Base-by-base conservation (phyloP, 164 flowering plant species). In the grape (Vitis vinifera) region DNA sequence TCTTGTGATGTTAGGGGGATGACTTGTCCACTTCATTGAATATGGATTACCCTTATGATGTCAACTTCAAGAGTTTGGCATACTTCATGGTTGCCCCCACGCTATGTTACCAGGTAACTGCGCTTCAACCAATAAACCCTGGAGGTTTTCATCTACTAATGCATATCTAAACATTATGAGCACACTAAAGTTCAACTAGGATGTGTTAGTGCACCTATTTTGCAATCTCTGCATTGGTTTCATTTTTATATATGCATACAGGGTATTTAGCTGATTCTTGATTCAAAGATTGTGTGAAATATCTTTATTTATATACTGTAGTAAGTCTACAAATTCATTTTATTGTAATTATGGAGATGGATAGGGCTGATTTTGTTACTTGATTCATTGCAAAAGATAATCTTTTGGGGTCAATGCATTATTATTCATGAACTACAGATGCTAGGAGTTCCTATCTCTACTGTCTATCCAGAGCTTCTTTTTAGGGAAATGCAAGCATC, bases 21-120 rank as follows among this genome's bases (percentile, higher is more conserved):
- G 79, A 31, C 29, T 50, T 67, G 51, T 60, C 82, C 49, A 69
- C 52, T 61, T 73, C 79, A 56, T 23, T 51, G 17, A 75, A 78
- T 68, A 29, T 61, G 31, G 89, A 91, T 44, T 65, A 56, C 66
- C 67, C 86, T 61, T 71, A 84, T 57, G 75, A 77, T 68, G 82
- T 83, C 62, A 87, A 69, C 79, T 82, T 96, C 77, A 83, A 82
- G 78, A 87, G 84, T 79, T 83, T 96, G 88, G 89, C 67, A 17
- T 96, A 96, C 80, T 96, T 96, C 83, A 91, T 93, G 90, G 86
- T 89, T 75, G 97, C 98, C 77, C 99, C 99, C 17, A 93, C 99
- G 52, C 77, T 95, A 67, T 93, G 99, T 77, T 95, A 95, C 78
- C 99, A 95, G 98, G 99, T 93, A 82, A 56, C 0, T 19, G n/a